Evolutionary conservation across 495 filamentous ascomycete genomes (phyloP).

Genomic region (Penicillium manginii): DNA sequence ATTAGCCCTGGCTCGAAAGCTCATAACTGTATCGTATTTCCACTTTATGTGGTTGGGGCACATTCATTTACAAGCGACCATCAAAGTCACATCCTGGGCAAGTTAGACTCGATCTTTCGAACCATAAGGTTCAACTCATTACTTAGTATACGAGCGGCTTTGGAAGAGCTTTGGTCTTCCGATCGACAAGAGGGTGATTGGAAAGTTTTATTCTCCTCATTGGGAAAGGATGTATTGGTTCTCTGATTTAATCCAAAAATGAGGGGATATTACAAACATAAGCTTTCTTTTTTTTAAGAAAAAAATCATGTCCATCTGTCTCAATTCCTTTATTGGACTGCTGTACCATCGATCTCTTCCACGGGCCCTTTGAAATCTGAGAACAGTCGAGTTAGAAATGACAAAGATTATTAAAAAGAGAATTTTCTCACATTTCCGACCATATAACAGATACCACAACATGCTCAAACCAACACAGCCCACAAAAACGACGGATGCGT

Average conservation of each 20-base stretch:
- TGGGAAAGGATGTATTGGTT: slow-evolving; percentile 22
- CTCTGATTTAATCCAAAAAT: slow-evolving; percentile 13
- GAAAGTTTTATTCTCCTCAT: slow-evolving; percentile 20
- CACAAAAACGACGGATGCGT: slow-evolving; percentile 1
- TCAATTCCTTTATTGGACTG: background rate
- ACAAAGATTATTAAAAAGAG: background rate
- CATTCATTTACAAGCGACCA: slow-evolving; percentile 20
- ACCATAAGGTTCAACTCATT: slow-evolving; percentile 20
- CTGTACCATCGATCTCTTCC: background rate
- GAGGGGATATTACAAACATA: no score
- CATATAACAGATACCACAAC: slow-evolving; percentile 1
- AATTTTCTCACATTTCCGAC: background rate
- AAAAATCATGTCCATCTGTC: no score
- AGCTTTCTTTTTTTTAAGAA: no score
- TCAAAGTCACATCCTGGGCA: slow-evolving; percentile 17
- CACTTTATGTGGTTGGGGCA: slow-evolving; percentile 23
- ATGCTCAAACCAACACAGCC: slow-evolving; percentile 5
- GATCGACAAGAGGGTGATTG: slow-evolving; percentile 18
- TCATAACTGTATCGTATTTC: slow-evolving; percentile 27
- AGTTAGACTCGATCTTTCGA: slow-evolving; percentile 18
- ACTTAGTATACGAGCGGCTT: slow-evolving; percentile 15
- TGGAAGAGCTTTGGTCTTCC: slow-evolving; percentile 16
- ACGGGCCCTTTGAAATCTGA: slow-evolving; percentile 1
- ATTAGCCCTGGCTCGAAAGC: slow-evolving; percentile 20
- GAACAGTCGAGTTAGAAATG: background rate